Base-by-base conservation (phyloP, 2,329 filamentous ascomycete species). In the Boeremia exigua region DNA sequence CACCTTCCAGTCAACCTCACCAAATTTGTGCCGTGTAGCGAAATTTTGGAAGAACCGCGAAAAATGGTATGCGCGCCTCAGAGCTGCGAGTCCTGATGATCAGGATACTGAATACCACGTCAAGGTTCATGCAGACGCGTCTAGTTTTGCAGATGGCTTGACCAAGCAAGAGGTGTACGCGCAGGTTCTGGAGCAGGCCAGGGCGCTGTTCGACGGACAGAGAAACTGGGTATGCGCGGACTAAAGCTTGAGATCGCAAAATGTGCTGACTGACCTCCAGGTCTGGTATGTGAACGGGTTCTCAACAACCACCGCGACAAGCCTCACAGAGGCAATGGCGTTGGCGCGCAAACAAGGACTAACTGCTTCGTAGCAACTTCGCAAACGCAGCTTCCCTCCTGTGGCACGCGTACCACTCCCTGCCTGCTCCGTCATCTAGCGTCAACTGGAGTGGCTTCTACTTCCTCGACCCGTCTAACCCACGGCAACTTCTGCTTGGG, bases 361-460 rank as follows among this genome's bases (percentile, higher is more conserved):
- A 43, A 42, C 37, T 25, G 3, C 3, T 2, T 25, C 25, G 4
- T 39, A 63, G 67, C 56, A 94, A 95, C 74, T 83, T 92, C 43
- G 81, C 90, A 62, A 95, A 94, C 72, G 78, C 87, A 4, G 86
- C 91, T 7, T 87, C 90, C 3, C 81, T 94, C 27, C 80, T 94
- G 60, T 94, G 90, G 88, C 89, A 95, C 69, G 89, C 88, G 3
- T 90, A 88, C 70, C 88, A 90, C 72, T 90, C 89, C 8, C 80
- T 94, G 12, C 83, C 86, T 1, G 74, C 79, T 0, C 89, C 90
- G 1, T 88, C 85, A 5, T 47, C 49, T 15, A 53, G 49, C 47
- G 88, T 91, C 19, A 94, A 95, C 75, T 95, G 91, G 91, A 86
- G 89, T 40, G 89, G 90, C 23, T 94, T 72, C 56, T 71, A 72